Conservation (phyloP, 495 filamentous ascomycete species). For the Aspergillus nanangensis region DNA sequence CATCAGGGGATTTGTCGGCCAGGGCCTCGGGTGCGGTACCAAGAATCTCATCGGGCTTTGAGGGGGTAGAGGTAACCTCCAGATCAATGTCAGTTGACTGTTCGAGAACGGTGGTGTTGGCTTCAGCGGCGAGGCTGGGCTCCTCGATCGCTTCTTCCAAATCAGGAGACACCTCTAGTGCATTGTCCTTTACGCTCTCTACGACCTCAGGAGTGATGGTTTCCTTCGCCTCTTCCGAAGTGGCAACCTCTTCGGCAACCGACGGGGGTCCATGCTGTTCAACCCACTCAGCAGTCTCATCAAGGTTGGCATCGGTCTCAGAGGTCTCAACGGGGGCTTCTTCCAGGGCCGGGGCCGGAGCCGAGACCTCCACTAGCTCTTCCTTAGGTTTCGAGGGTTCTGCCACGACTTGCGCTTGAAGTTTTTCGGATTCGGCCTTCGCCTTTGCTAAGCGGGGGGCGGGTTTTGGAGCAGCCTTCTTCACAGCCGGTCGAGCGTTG, state of each 20-base stretch:
- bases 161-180: too few species aligned
- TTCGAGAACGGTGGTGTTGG: neutral
- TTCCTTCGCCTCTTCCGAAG: neutral
- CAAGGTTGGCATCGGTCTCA: conserved; percentile 5
- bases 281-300: conserved; percentile 7
- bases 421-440: conserved; percentile 15
- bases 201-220: neutral
- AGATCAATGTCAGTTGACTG: neutral
- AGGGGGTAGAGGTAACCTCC: neutral
- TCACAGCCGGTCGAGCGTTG: conserved; percentile 11
- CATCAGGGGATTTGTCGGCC: neutral
- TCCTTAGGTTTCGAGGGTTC: conserved; percentile 6
- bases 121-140: neutral
- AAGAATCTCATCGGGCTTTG: neutral
- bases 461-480: conserved; percentile 20
- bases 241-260: neutral
- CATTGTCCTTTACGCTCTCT: too few species aligned
- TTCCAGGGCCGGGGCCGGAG: neutral
- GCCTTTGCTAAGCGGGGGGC: conserved; percentile 16
- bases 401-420: conserved; percentile 9
- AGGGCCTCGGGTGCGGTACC: neutral
- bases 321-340: neutral
- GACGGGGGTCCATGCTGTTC: neutral
- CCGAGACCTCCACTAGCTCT: neutral
- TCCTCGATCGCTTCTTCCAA: neutral